phyloP scores from a whole-genome alignment of 805 yeast genomes.

The Kluyveromyces lactis region DNA sequence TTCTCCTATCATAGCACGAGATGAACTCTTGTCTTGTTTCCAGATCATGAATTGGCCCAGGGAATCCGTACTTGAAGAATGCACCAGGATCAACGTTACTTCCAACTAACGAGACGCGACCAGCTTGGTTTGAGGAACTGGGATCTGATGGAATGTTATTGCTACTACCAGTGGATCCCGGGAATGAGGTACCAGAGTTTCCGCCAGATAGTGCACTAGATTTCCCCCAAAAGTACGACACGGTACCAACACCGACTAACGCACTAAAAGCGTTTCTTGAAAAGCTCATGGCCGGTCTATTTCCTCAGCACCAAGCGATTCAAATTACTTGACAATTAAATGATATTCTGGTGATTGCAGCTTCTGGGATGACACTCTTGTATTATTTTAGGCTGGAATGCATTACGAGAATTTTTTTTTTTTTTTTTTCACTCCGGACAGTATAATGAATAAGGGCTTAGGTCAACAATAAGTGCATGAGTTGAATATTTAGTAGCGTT shows the following conservation, averaged over 20 bases:
- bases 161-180: neutral
- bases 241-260: neutral
- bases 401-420: no score
- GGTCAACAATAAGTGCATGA: no score
- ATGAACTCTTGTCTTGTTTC: slow-evolving; percentile 67
- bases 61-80: slow-evolving; percentile 87
- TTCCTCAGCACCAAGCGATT: no score
- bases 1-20: slow-evolving; percentile 77
- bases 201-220: neutral
- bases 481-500: no score
- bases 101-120: slow-evolving; percentile 23
- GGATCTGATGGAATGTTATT: neutral
- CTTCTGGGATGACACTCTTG: no score
- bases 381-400: no score
- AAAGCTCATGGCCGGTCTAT: neutral
- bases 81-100: slow-evolving; percentile 58
- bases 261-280: neutral
- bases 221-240: slow-evolving; percentile 2
- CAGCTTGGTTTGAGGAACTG: slow-evolving; percentile 1
- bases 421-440: no score
- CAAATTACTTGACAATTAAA: no score
- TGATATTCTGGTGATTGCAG: no score
- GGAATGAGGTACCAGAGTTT: neutral
- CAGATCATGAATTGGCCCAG: slow-evolving; percentile 89
- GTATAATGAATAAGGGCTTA: no score